Evolutionary conservation across 257 asterid species (phyloP), one percentile per base, ranked within the genome.

Genomic region (Solanum bukasovii): DNA sequence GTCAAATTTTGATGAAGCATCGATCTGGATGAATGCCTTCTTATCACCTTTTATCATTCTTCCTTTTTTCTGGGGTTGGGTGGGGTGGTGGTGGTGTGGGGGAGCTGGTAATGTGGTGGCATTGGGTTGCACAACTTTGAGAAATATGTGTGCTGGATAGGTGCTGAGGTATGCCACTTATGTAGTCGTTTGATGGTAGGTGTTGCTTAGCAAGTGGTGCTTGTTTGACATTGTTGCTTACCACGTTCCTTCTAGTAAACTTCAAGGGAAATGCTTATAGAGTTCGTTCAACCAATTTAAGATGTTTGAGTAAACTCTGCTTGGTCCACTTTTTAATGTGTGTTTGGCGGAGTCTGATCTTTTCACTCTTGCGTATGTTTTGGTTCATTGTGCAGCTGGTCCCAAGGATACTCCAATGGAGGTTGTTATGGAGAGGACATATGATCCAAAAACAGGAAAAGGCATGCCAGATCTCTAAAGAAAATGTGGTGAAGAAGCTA

Each of bases 331-430:
- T 34, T 20, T 25, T 27, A 14, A 16, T 79, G 42, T 9, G 29
- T 81, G 61, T 81, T 46, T 18, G 67, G 6, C 42, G 1, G 42
- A 4, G 34, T 72, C 74, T 86, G 34, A 14, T 49, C 16, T 23
- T 42, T 34, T 11, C 56, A 16, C 49, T 23, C 21, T 31, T 49
- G 7, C 34, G 44, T 71, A 59, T 86, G 23, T 31, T 25, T 74
- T 4, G 87, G 85, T 83, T 73, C 74, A 68, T 56, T 90, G 18
- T 91, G 93, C 95, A 96, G 99, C 90, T 85, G 99, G 99, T 87
- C 99, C 98, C 52, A 96, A 95, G 91, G 98, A 95, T 84, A 97
- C 98, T 81, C 96, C 96, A 20, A 87, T 94, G 95, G 98, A 95
- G 38, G 73, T 91, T 75, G 98, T 93, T 79, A 61, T 90, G 87